Evolutionary conservation across 2,329 filamentous ascomycete species (phyloP), one percentile per base, ranked within the genome.

Genomic region (Helicocarpus griseus): DNA sequence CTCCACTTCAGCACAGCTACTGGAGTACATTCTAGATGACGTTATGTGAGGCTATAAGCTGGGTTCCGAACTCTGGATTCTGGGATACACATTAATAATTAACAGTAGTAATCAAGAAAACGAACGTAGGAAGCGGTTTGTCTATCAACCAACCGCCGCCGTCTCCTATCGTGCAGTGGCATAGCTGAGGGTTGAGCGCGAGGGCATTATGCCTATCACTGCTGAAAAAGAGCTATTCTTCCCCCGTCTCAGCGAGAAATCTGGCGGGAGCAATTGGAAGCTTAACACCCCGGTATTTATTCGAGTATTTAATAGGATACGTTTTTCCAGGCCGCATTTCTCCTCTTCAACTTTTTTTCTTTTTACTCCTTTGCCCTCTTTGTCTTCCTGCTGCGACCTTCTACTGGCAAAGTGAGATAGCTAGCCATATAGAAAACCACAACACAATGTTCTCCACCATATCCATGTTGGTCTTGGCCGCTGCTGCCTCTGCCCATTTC

Each of bases 401-500:
- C 38, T 41, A 2, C 17, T n/a, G n/a, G n/a, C n/a, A n/a, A n/a
- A n/a, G n/a, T n/a, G n/a, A n/a, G n/a, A n/a, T n/a, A n/a, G n/a
- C 1, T 41, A 41, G 9, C n/a, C n/a, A 11, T 17, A 11, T 41
- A 17, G 9, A 4, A 3, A 41, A 41, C n/a, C 9, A 11, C 13
- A 9, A 41, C 9, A 41, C 38, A 17, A 41, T 41, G 38, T 17
- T 41, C 38, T 22, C 56, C 2, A 35, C 53, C 3, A 28, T 56
- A 3, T 54, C 46, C 19, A 36, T 65, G 14, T 53, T 63, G 17
- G 65, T 71, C 53, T 68, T 77, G 44, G 76, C 74, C 28, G 76
- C 77, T 41, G 60, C 75, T 49, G 80, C 72, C 22, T 65, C 75
- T 51, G 82, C 81, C 50, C 86, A 89, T 61, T 77, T 75, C 47